phyloP scores from a whole-genome alignment of 148 eudicot species.

The Salicornia ramosissima region DNA sequence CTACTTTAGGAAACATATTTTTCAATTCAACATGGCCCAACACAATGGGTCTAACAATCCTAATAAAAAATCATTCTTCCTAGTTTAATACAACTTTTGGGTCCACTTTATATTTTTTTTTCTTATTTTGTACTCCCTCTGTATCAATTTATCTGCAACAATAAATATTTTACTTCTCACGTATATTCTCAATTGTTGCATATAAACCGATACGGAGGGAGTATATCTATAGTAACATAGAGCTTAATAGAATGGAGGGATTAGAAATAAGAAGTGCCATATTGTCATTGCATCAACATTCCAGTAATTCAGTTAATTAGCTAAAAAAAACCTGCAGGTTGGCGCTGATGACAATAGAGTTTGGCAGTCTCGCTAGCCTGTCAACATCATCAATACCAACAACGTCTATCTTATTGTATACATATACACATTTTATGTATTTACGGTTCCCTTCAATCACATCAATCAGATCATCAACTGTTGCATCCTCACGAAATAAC shows the following conservation, averaged over 20 bases:
- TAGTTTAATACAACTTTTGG: no score
- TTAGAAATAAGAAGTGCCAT: not conserved
- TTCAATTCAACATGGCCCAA: no score
- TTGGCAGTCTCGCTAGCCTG: constrained; percentile 85
- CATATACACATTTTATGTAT: constrained; percentile 94
- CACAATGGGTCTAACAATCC: no score
- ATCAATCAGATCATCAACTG: constrained; percentile 98
- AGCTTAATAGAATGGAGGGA: not conserved
- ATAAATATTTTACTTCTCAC: no score
- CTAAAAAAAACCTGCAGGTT: constrained; percentile 58
- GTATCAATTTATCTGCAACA: no score
- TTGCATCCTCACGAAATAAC: constrained; percentile 97
- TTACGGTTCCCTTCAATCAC: constrained; percentile 99
- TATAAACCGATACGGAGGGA: no score
- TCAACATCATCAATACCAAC: constrained; percentile 99
- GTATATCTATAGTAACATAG: no score
- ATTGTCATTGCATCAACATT: not conserved
- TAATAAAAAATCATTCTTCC: no score
- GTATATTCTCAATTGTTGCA: no score
- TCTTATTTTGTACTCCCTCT: no score
- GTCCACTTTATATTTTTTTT: no score
- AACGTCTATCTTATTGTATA: constrained; percentile 99
- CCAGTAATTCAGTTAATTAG: not conserved
- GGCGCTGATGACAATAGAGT: constrained; percentile 95
- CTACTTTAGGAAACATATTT: no score